Conservation (phyloP, 1,284 basidiomycete species). For the Leucoagaricus sp. region DNA sequence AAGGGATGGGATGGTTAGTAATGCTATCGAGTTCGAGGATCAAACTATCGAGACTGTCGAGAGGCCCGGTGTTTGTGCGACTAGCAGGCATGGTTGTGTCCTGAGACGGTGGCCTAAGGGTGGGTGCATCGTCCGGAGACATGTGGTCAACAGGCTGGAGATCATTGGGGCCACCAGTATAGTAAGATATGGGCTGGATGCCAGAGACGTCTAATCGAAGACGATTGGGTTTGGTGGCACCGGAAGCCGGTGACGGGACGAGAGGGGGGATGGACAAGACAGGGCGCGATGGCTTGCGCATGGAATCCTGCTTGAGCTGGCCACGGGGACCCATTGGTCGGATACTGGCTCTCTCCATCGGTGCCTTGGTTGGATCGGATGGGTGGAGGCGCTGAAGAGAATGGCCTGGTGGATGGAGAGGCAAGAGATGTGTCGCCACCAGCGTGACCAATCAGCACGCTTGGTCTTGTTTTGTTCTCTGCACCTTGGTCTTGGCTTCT, state of each 20-base stretch:
- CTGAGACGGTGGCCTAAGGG: slow-evolving; percentile 1
- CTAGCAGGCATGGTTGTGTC: not conserved
- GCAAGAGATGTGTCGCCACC: not conserved
- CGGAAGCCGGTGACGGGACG: not conserved
- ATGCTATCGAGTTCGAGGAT: slow-evolving; percentile 6
- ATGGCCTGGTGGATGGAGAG: not conserved
- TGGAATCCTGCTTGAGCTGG: not conserved
- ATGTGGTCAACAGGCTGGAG: not conserved
- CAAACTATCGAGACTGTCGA: slow-evolving; percentile 3
- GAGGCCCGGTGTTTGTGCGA: not conserved
- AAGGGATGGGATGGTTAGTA: slow-evolving; percentile 5
- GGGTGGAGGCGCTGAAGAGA: too few species aligned
- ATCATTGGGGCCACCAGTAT: slow-evolving; percentile 10
- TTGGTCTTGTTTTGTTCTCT: slow-evolving; percentile 4
- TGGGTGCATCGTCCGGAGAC: slow-evolving; percentile 9
- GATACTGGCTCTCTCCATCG: slow-evolving; percentile 14
- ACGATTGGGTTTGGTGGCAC: not conserved
- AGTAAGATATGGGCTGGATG: slow-evolving; percentile 1
- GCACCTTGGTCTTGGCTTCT: not conserved
- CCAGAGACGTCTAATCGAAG: slow-evolving; percentile 5
- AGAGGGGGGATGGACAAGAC: not conserved
- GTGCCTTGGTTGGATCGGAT: not conserved
- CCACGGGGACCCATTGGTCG: slow-evolving; percentile 11
- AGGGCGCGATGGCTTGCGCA: not conserved
- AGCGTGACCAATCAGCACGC: too few species aligned